These are phyloP conservation scores for Magnusiomyces fungicola DNA, from an alignment of 1,139 yeast species.

Conservation along the genomic window DNA sequence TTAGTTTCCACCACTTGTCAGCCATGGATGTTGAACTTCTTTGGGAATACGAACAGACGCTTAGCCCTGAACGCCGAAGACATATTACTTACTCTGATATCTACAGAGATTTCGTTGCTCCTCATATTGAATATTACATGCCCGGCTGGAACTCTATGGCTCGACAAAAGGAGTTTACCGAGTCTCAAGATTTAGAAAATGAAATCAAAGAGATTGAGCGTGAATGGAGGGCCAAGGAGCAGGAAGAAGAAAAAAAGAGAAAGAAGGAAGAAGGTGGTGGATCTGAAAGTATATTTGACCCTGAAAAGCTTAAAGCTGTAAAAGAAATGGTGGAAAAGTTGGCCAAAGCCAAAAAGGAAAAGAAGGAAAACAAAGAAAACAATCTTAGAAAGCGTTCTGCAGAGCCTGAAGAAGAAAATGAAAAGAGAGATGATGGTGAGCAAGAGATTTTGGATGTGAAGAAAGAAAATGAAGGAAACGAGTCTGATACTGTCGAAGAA, in stretches of 20 bases:
- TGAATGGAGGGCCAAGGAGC: conserved; percentile 5
- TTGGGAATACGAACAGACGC: conserved; percentile 25
- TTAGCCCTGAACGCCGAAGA: conserved; percentile 13
- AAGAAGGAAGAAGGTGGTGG: conserved; percentile 3
- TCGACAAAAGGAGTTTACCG: conserved; percentile 14
- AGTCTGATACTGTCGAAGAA: not conserved
- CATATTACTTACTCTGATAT: conserved; percentile 20
- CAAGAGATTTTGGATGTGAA: not conserved
- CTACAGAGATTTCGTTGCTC: conserved; percentile 24
- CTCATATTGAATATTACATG: conserved; percentile 17
- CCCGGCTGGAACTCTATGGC: conserved; percentile 21
- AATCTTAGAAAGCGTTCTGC: not conserved
- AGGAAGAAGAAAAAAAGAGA: conserved; percentile 2
- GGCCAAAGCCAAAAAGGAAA: not conserved
- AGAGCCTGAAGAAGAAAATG: not conserved
- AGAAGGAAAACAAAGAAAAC: not conserved
- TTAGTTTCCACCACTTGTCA: conserved; percentile 23
- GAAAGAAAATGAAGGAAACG: not conserved
- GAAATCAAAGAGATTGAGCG: conserved; percentile 3
- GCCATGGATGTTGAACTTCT: conserved; percentile 22
- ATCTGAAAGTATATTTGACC: not conserved
- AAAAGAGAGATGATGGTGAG: not conserved
- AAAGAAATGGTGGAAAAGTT: not conserved
- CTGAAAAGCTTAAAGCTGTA: not conserved
- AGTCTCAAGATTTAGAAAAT: conserved; percentile 12